Percentiles rank a stretch among this genome's conserved stretches.
Evolutionary conservation across 495 filamentous ascomycete species (phyloP).

Genomic region (Aspergillus sparsus): DNA sequence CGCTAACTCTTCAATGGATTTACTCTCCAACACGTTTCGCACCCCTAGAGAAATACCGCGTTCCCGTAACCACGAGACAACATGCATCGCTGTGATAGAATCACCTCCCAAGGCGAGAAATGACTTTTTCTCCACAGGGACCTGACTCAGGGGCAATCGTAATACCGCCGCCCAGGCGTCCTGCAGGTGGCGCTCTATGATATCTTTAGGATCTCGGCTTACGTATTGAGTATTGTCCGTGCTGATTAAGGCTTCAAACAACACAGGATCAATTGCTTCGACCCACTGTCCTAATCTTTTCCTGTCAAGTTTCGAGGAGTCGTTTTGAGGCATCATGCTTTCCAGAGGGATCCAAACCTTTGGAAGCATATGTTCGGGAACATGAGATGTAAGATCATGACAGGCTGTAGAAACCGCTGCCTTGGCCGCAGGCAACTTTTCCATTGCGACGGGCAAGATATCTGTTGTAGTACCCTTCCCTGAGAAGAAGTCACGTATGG

Average conservation of each 20-base stretch:
- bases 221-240: background rate
- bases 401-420: constrained; percentile 1
- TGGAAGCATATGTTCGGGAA: constrained; percentile 30
- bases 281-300: constrained; percentile 21
- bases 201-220: background rate
- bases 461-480: constrained; percentile 4
- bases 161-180: constrained; percentile 28
- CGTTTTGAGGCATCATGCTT: constrained; percentile 35
- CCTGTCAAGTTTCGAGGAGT: constrained; percentile 46
- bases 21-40: constrained; percentile 33
- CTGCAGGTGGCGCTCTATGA: constrained; percentile 16
- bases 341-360: constrained; percentile 26
- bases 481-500: constrained; percentile 7
- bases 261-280: background rate
- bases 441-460: background rate
- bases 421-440: constrained; percentile 6
- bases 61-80: constrained; percentile 34
- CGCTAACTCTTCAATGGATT: constrained; percentile 13
- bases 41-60: constrained; percentile 25
- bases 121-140: constrained; percentile 21
- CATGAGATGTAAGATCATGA: constrained; percentile 9
- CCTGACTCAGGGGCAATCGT: constrained; percentile 19
- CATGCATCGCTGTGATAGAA: constrained; percentile 59
- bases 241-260: constrained; percentile 8
- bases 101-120: constrained; percentile 37